A percentile compares a stretch with the other conserved stretches of the same genome.
Conservation (phyloP, 2,329 filamentous ascomycete species). For the Zalaria obscura region DNA sequence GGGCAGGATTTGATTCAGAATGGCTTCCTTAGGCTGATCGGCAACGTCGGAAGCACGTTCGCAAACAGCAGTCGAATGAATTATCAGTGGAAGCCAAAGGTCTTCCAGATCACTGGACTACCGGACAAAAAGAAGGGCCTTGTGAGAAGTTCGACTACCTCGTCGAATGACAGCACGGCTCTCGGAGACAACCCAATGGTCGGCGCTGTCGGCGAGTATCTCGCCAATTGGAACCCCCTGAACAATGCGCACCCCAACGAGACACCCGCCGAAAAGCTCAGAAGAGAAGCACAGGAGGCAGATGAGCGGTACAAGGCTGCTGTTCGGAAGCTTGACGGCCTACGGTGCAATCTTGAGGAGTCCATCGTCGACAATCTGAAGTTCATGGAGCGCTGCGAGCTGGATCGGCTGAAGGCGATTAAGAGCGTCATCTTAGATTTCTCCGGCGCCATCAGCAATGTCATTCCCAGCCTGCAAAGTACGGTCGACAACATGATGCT, state of each 20-base stretch:
- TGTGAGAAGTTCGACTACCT: conserved; percentile 59
- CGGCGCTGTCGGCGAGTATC: conserved; percentile 72
- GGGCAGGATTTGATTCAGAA: conserved; percentile 81
- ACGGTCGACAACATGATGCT: conserved; percentile 98
- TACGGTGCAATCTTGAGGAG: conserved; percentile 91
- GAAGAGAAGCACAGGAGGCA: conserved; percentile 75
- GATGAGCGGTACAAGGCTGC: conserved; percentile 87
- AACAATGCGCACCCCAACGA: conserved; percentile 89
- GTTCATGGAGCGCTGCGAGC: conserved; percentile 93
- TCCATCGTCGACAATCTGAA: conserved; percentile 82
- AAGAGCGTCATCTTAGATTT: conserved; percentile 97
- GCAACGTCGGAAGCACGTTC: conserved; percentile 89
- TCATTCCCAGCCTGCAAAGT: conserved; percentile 89
- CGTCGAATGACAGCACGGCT: conserved; percentile 28
- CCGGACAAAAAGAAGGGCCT: conserved; percentile 70
- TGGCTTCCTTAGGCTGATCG: conserved; percentile 79
- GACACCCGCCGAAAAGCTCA: conserved; percentile 71
- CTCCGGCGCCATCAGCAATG: conserved; percentile 91
- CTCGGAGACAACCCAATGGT: conserved; percentile 44
- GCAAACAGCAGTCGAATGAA: conserved; percentile 95
- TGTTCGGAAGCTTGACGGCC: conserved; percentile 73
- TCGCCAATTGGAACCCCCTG: conserved; percentile 84
- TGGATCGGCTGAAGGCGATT: conserved; percentile 92
- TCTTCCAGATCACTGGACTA: conserved; percentile 74
- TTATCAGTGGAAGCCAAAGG: conserved; percentile 92